Conservation (phyloP, 2,329 filamentous ascomycete species). For the Colletotrichum simmondsii region DNA sequence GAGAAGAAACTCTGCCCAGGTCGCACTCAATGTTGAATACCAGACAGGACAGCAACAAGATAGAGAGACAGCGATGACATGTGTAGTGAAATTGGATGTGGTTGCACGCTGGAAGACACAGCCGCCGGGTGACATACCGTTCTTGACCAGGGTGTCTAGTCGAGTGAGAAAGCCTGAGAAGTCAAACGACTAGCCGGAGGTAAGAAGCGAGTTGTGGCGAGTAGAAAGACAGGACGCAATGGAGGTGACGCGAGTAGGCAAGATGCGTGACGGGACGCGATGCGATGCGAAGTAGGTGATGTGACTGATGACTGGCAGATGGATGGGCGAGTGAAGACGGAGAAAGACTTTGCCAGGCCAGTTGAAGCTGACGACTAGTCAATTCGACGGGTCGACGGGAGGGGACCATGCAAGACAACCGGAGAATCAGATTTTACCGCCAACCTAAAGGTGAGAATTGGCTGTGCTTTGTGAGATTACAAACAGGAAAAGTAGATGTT, state of each 20-base stretch:
- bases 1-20: not conserved
- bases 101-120: conserved; percentile 24
- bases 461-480: not conserved
- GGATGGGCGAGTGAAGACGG: conserved; percentile 5
- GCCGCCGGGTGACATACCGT: conserved; percentile 20
- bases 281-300: conserved; percentile 26
- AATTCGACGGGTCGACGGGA: not conserved
- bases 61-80: not conserved
- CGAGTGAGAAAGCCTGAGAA: not conserved
- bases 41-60: conserved; percentile 6
- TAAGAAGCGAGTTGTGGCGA: conserved; percentile 10
- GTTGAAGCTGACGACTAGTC: conserved; percentile 8
- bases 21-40: not conserved
- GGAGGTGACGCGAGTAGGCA: conserved; percentile 7
- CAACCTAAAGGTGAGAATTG: not conserved
- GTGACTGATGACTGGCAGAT: conserved; percentile 15
- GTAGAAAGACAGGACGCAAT: not conserved
- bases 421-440: not conserved
- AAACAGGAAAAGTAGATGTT: not conserved
- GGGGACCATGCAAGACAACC: not conserved
- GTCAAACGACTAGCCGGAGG: conserved; percentile 1
- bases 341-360: not conserved
- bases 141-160: conserved; percentile 11
- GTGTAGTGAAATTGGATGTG: not conserved
- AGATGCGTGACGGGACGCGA: conserved; percentile 26